These are phyloP conservation scores for Pseudonitzschia delicatissima DNA, from an alignment of 108 stramenopile species.

Conservation along the genomic window DNA sequence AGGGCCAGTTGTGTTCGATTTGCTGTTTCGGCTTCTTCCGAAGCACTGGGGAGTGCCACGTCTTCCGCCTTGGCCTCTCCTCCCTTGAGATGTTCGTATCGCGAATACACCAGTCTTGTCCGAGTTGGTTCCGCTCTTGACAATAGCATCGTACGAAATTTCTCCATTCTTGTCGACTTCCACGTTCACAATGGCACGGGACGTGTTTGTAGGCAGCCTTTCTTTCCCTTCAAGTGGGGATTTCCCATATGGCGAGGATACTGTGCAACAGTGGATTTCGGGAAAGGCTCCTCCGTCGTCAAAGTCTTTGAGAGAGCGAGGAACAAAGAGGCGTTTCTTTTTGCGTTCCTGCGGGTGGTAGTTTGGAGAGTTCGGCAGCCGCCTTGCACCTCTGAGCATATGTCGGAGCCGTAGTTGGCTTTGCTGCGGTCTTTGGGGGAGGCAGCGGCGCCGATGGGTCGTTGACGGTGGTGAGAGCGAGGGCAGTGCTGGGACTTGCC, in stretches of 20 bases:
- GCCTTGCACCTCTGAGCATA: slow-evolving; percentile 72
- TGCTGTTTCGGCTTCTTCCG: slow-evolving; percentile 85
- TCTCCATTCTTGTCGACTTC: slow-evolving; percentile 86
- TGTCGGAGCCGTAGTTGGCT: slow-evolving; percentile 42
- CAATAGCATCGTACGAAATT: slow-evolving; percentile 93
- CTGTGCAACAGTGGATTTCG: slow-evolving; percentile 98
- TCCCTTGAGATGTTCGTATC: slow-evolving; percentile 80
- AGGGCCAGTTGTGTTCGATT: slow-evolving; percentile 89
- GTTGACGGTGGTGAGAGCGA: neutral
- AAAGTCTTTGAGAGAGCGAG: slow-evolving; percentile 86
- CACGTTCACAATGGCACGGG: slow-evolving; percentile 84
- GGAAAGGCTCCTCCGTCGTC: slow-evolving; percentile 98
- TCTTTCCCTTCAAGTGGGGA: slow-evolving; percentile 55
- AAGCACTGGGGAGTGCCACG: slow-evolving; percentile 84
- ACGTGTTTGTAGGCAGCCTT: slow-evolving; percentile 13
- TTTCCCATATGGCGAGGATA: slow-evolving; percentile 98
- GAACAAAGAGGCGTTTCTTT: slow-evolving; percentile 82
- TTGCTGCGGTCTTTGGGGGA: neutral
- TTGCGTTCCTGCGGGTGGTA: slow-evolving; percentile 67
- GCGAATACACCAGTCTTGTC: slow-evolving; percentile 86
- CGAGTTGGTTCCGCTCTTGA: slow-evolving; percentile 90
- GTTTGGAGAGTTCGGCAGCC: slow-evolving; percentile 54
- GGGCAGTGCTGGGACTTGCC: neutral
- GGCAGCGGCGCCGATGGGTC: neutral
- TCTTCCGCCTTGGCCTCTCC: slow-evolving; percentile 68